A percentile compares a stretch with the other conserved stretches of the same genome.
Evolutionary conservation across 179 eudicot species (phyloP).

Genomic region (Nepenthes alata): DNA sequence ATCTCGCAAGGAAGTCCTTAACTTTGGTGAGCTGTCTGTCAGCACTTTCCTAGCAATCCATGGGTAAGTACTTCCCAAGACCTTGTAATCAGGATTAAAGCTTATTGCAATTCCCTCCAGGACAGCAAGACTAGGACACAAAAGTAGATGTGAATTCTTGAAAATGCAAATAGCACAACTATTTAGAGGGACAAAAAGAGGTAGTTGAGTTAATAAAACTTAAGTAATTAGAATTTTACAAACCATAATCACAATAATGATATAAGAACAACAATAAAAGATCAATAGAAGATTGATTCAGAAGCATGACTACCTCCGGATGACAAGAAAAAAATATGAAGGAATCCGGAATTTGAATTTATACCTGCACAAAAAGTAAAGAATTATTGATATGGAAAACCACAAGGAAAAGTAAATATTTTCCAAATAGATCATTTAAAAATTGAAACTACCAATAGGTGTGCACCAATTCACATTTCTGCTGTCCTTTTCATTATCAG

Average conservation of each 20-base stretch:
- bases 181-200: background rate
- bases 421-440: background rate
- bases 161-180: background rate
- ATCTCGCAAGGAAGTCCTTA: slow-evolving; percentile 54
- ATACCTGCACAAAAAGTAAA: slow-evolving; percentile 48
- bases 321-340: slow-evolving; percentile 84
- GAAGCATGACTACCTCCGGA: slow-evolving; percentile 53
- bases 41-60: slow-evolving; percentile 92
- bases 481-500: too few relatives aligned
- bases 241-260: background rate
- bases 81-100: slow-evolving; percentile 77
- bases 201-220: background rate
- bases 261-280: background rate
- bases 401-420: background rate
- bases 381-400: background rate
- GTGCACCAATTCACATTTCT: too few relatives aligned
- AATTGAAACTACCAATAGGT: background rate
- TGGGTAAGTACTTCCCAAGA: slow-evolving; percentile 90
- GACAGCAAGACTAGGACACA: slow-evolving; percentile 68
- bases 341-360: slow-evolving; percentile 90
- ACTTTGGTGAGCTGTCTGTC: slow-evolving; percentile 67
- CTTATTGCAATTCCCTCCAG: slow-evolving; percentile 87
- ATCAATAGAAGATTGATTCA: background rate
- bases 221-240: background rate
- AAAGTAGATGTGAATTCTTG: background rate